phyloP scores from a whole-genome alignment of 306 rosid species.

The Prunus mume region DNA sequence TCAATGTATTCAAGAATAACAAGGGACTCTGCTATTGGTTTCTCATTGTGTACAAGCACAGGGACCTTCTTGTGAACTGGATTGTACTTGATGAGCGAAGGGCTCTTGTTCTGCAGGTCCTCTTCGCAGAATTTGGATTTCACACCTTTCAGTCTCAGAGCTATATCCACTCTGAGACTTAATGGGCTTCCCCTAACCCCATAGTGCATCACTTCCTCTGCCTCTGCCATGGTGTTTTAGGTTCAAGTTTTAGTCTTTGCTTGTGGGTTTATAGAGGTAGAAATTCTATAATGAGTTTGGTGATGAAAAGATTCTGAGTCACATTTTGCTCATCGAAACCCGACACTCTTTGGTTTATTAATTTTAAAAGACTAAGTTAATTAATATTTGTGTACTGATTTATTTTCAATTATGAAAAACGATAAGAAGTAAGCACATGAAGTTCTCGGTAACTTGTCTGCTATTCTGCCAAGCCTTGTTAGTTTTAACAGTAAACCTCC shows the following conservation, averaged over 20 bases:
- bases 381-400: neutral
- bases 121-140: conserved; percentile 35
- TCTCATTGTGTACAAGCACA: conserved; percentile 52
- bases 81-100: conserved; percentile 48
- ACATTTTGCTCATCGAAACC: too few relatives aligned
- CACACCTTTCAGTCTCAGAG: conserved; percentile 51
- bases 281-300: too few relatives aligned
- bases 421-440: neutral
- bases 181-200: conserved; percentile 41
- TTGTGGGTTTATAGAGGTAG: neutral
- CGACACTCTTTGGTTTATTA: neutral
- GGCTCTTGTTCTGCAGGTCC: conserved; percentile 37
- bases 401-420: neutral
- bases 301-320: too few relatives aligned
- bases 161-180: neutral
- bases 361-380: too few relatives aligned
- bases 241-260: too few relatives aligned
- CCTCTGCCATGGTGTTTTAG: neutral
- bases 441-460: neutral
- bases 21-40: conserved; percentile 51
- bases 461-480: neutral
- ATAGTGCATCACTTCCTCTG: conserved; percentile 32
- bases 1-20: conserved; percentile 55
- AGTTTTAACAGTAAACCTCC: too few relatives aligned
- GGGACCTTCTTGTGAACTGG: conserved; percentile 61